Evolutionary conservation across 352 stramenopile species (phyloP).

Genomic region (Peronosclerospora sorghi): DNA sequence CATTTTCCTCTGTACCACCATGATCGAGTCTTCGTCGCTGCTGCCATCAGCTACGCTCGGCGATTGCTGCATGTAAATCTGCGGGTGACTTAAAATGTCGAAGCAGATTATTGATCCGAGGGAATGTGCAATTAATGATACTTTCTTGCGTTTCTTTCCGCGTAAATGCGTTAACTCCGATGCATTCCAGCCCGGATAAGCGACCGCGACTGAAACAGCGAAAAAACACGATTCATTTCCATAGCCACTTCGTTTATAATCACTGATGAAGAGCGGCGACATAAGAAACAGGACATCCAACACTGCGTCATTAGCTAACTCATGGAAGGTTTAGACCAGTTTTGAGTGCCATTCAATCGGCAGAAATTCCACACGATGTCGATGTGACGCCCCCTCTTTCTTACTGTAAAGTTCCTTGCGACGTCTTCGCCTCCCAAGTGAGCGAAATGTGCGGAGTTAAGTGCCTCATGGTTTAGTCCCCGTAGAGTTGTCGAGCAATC

Average conservation of each 20-base stretch:
- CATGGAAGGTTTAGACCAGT: slow-evolving; percentile 84
- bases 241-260: slow-evolving; percentile 85
- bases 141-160: slow-evolving; percentile 44
- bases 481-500: slow-evolving; percentile 64
- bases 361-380: too few species aligned
- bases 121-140: slow-evolving; percentile 82
- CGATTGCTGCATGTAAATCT: slow-evolving; percentile 26
- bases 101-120: slow-evolving; percentile 88
- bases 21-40: slow-evolving; percentile 18
- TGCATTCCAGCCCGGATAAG: slow-evolving; percentile 37
- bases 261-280: slow-evolving; percentile 83
- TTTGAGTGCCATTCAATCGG: slow-evolving; percentile 84
- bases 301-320: slow-evolving; percentile 89
- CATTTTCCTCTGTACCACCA: slow-evolving; percentile 8
- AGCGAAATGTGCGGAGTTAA: slow-evolving; percentile 60
- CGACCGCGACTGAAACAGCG: slow-evolving; percentile 61
- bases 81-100: slow-evolving; percentile 81
- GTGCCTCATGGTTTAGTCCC: slow-evolving; percentile 49
- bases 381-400: slow-evolving; percentile 1
- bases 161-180: background rate
- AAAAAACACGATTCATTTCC: slow-evolving; percentile 86
- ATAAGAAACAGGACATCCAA: slow-evolving; percentile 90
- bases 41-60: slow-evolving; percentile 22
- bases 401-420: slow-evolving; percentile 3
- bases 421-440: slow-evolving; percentile 20